Conservation (phyloP, 768 basidiomycete genomes). For the Coprinopsis strossmayeri region DNA sequence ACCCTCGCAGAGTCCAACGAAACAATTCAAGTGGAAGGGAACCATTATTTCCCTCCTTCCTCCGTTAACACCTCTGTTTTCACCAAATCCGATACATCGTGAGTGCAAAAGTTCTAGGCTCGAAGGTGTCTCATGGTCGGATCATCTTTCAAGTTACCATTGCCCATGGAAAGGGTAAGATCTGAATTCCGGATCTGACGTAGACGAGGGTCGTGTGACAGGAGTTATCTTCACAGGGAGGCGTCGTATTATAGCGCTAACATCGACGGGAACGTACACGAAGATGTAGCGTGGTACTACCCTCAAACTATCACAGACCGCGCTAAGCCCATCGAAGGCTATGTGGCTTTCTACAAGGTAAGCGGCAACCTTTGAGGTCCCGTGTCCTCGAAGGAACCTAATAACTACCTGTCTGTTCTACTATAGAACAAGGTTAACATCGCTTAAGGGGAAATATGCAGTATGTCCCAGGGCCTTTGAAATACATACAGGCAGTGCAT, state of each 20-base stretch:
- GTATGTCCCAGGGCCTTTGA: background rate
- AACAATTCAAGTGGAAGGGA: slow-evolving; percentile 56
- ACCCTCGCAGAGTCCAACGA: slow-evolving; percentile 52
- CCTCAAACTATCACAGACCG: slow-evolving; percentile 43
- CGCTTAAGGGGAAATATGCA: background rate
- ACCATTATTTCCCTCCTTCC: slow-evolving; percentile 67
- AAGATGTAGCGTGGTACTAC: slow-evolving; percentile 74
- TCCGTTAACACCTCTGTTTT: slow-evolving; percentile 42
- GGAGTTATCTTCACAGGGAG: slow-evolving; percentile 25
- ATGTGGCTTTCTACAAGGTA: slow-evolving; percentile 79
- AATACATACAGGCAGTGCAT: no score
- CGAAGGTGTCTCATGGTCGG: background rate
- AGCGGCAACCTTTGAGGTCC: background rate
- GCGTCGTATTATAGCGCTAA: slow-evolving; percentile 62
- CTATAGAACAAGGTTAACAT: slow-evolving; percentile 3
- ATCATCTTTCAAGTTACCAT: background rate
- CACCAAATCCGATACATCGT: slow-evolving; percentile 43
- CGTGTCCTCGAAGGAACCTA: no score
- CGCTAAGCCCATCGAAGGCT: slow-evolving; percentile 56
- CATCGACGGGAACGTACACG: slow-evolving; percentile 34
- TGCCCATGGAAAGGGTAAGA: slow-evolving; percentile 65
- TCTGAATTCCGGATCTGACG: background rate
- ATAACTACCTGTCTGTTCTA: no score
- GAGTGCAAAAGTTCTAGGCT: no score
- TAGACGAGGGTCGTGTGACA: background rate